phyloP scores from a whole-genome alignment of 441 rosid genomes.

The Adansonia gregorii region DNA sequence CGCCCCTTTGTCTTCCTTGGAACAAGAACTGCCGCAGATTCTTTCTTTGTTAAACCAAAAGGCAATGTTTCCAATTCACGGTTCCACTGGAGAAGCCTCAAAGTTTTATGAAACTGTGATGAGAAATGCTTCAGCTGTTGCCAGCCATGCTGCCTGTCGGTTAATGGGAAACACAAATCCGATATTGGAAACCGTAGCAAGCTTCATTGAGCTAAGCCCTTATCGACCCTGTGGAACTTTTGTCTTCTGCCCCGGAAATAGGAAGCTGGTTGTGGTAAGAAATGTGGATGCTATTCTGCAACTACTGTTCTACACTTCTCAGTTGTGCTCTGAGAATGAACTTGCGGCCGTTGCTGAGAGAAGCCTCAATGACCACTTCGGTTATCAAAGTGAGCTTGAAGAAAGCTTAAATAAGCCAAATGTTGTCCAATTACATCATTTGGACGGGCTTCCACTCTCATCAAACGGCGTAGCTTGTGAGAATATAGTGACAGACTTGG shows the following conservation, averaged over 20 bases:
- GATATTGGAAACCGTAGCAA: slow-evolving; percentile 55
- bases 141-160: slow-evolving; percentile 55
- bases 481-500: slow-evolving; percentile 16
- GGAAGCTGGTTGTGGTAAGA: slow-evolving; percentile 47
- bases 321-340: slow-evolving; percentile 47
- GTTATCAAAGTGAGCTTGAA: slow-evolving; percentile 44
- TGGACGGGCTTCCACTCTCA: slow-evolving; percentile 44
- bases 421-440: slow-evolving; percentile 34
- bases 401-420: slow-evolving; percentile 36
- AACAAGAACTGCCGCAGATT: slow-evolving; percentile 36
- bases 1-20: slow-evolving; percentile 50
- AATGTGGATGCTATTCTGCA: slow-evolving; percentile 82
- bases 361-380: slow-evolving; percentile 54
- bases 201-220: slow-evolving; percentile 70
- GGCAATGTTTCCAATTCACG: slow-evolving; percentile 7
- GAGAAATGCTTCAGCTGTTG: slow-evolving; percentile 52
- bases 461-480: slow-evolving; percentile 32
- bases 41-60: slow-evolving; percentile 44
- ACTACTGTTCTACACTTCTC: slow-evolving; percentile 63
- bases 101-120: slow-evolving; percentile 46
- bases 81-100: slow-evolving; percentile 12
- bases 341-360: slow-evolving; percentile 29
- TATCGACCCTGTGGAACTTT: slow-evolving; percentile 75
- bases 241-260: slow-evolving; percentile 56
- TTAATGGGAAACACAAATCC: slow-evolving; percentile 65